Evolutionary conservation across 2,329 filamentous ascomycete species (phyloP), one percentile per base, ranked within the genome.

Genomic region (Dendryphion nanum): DNA sequence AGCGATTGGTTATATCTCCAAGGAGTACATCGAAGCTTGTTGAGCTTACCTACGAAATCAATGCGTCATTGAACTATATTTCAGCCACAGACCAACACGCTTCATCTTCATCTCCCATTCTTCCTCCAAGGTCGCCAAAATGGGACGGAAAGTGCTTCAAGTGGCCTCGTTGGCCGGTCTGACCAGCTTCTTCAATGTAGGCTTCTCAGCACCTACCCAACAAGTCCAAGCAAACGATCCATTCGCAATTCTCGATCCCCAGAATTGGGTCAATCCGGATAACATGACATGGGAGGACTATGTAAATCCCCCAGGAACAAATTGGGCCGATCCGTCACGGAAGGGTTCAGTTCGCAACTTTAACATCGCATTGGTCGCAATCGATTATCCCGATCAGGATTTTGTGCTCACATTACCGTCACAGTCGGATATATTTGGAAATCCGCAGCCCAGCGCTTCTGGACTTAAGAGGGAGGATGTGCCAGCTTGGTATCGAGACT

Each of bases 271-370:
- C 6, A 76, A 76, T 41, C 73, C 74, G 0, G 73, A 76, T 44
- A 69, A 75, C 51, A 76, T 77, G 74, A 75, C 72, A 7, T 75
- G 72, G 72, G 66, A 51, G 5, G 72, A 78, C 43, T 78, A 68
- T 47, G 63, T 63, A 8, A 55, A 59, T 13, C 71, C 72, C 1
- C 75, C 75, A 0, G 69, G 67, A 2, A 75, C 72, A 1, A 67
- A 64, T 14, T 78, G 74, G 74, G 65, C 61, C 5, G 68, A 77
- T 38, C 64, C 73, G 2, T 50, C 55, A 0, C 61, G 56, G 21
- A 71, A 63, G 40, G 75, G 75, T 6, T 66, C 68, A 2, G 60
- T 59, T 21, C 67, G 74, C 14, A 77, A 78, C 59, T 78, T 78
- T 63, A 76, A 77, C 45, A 78, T 78, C 40, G 75, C 74, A 4